These are phyloP conservation scores for Malus sylvestris DNA, from an alignment of 306 rosid genomes.

Conservation along the genomic window DNA sequence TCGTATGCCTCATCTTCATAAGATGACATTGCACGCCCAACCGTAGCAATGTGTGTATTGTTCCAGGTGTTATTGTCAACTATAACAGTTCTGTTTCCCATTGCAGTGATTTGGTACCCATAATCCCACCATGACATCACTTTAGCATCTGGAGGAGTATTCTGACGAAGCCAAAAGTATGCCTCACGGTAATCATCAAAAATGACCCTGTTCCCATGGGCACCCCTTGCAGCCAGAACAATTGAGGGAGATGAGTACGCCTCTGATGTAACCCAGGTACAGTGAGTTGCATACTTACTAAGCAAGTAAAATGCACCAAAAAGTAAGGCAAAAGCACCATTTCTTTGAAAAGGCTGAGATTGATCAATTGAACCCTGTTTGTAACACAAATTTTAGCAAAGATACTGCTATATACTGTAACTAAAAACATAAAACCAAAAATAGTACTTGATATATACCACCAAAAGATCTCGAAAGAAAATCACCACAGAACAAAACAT, in stretches of 20 bases:
- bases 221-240: slow-evolving; percentile 99
- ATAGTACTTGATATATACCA: not conserved
- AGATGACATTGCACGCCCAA: slow-evolving; percentile 99
- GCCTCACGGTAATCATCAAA: slow-evolving; percentile 99
- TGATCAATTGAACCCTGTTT: slow-evolving; percentile 78
- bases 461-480: not conserved
- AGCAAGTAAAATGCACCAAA: slow-evolving; percentile 95
- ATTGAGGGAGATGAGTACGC: slow-evolving; percentile 99
- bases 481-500: not conserved
- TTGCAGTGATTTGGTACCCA: slow-evolving; percentile 96
- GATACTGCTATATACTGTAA: not conserved
- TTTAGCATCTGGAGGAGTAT: slow-evolving; percentile 93
- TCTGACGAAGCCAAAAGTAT: slow-evolving; percentile 97
- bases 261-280: slow-evolving; percentile 99
- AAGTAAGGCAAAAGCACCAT: slow-evolving; percentile 76
- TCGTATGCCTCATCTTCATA: slow-evolving; percentile 96
- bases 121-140: slow-evolving; percentile 99
- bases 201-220: slow-evolving; percentile 89
- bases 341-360: slow-evolving; percentile 91
- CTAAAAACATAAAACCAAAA: not conserved
- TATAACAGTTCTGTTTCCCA: slow-evolving; percentile 98
- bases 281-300: slow-evolving; percentile 82
- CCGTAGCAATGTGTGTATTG: slow-evolving; percentile 98
- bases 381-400: slow-evolving; percentile 8
- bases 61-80: slow-evolving; percentile 99